phyloP scores from a whole-genome alignment of 2,329 filamentous ascomycete genomes.

The Decorospora gaudefroyi region DNA sequence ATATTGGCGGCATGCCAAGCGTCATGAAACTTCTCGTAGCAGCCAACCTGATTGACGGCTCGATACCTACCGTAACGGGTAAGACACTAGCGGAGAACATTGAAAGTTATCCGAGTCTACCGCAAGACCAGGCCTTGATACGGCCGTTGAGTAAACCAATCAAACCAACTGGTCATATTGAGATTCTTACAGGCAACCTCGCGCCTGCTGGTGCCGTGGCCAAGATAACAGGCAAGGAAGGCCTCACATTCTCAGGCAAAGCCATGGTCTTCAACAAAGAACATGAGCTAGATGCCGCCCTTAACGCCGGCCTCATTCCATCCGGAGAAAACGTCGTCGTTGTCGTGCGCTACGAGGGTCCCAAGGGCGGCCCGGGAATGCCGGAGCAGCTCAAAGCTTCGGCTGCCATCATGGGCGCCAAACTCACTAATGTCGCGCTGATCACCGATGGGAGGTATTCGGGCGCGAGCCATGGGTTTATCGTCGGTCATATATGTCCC shows the following conservation, averaged over 20 bases:
- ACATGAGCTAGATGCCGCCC: conserved; percentile 72
- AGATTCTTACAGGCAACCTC: conserved; percentile 84
- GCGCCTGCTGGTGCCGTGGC: conserved; percentile 88
- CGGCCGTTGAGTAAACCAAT: conserved; percentile 79
- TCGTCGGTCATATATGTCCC: conserved; percentile 89
- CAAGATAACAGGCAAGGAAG: conserved; percentile 97
- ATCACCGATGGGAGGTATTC: conserved; percentile 91
- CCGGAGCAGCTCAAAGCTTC: conserved; percentile 89
- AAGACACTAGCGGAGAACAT: conserved; percentile 83
- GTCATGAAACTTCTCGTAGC: conserved; percentile 86
- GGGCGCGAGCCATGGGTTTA: conserved; percentile 88
- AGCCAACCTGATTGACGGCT: conserved; percentile 73
- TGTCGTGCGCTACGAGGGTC: conserved; percentile 90
- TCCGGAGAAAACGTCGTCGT: conserved; percentile 82
- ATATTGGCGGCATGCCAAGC: conserved; percentile 81
- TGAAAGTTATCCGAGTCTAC: conserved; percentile 72
- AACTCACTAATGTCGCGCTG: conserved; percentile 82
- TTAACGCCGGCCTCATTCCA: conserved; percentile 71
- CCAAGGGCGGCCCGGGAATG: conserved; percentile 93
- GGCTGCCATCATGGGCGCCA: conserved; percentile 90
- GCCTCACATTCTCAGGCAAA: conserved; percentile 76
- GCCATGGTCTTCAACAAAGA: conserved; percentile 89
- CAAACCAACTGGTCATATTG: conserved; percentile 83
- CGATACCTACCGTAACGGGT: conserved; percentile 80
- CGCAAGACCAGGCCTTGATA: conserved; percentile 81